Percentiles rank a stretch among this genome's conserved stretches.
phyloP scores from a whole-genome alignment of 1,139 yeast genomes.

The Saccharomyces uvarum region DNA sequence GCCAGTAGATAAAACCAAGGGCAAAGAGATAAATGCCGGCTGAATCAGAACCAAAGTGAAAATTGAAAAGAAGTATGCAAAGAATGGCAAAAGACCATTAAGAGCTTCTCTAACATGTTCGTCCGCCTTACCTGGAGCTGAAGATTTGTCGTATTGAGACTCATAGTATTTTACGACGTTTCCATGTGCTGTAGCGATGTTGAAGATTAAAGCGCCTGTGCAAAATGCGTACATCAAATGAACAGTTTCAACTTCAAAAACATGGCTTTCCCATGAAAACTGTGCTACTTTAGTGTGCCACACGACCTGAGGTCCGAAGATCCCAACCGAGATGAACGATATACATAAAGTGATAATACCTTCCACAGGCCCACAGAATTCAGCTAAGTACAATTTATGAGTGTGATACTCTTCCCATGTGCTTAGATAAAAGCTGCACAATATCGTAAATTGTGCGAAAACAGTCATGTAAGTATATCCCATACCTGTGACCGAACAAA shows the following conservation, averaged over 20 bases:
- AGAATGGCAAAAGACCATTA: constrained; percentile 63
- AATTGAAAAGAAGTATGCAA: constrained; percentile 52
- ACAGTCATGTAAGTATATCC: constrained; percentile 62
- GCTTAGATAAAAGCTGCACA: constrained; percentile 76
- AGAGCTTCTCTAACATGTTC: constrained; percentile 38
- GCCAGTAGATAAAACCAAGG: constrained; percentile 64
- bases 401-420: constrained; percentile 98
- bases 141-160: constrained; percentile 20
- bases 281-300: constrained; percentile 40
- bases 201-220: constrained; percentile 51
- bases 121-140: constrained; percentile 13
- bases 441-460: constrained; percentile 64
- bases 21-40: constrained; percentile 47
- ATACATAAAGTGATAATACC: constrained; percentile 65
- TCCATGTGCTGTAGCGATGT: constrained; percentile 61
- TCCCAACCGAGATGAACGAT: constrained; percentile 55
- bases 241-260: constrained; percentile 19
- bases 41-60: constrained; percentile 40
- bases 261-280: constrained; percentile 9
- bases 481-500: constrained; percentile 64
- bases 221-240: constrained; percentile 27
- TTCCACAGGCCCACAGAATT: constrained; percentile 90
- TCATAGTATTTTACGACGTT: constrained; percentile 57
- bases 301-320: constrained; percentile 53
- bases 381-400: constrained; percentile 69